Percentiles rank a stretch among this genome's conserved stretches.
Evolutionary conservation across 805 yeast species (phyloP).

Genomic region (Sugiyamaella chiloensis): DNA sequence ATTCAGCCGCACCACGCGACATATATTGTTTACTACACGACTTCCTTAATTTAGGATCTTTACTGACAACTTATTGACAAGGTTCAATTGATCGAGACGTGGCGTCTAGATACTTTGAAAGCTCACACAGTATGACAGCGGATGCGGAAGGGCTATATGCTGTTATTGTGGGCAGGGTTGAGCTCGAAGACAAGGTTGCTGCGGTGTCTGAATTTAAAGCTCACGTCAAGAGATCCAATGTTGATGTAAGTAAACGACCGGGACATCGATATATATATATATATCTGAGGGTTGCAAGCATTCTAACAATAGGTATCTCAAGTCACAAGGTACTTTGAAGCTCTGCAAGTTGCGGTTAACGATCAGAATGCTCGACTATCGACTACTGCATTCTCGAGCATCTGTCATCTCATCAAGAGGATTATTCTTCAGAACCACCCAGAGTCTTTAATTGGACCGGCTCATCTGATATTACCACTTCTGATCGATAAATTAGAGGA

Average conservation of each 20-base stretch:
- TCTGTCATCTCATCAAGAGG: slow-evolving; percentile 45
- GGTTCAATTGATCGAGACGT: too few species aligned
- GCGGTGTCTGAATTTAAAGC: slow-evolving; percentile 24
- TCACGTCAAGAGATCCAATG: slow-evolving; percentile 21
- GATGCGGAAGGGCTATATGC: slow-evolving; percentile 17
- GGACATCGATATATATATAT: too few species aligned
- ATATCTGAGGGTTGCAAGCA: too few species aligned
- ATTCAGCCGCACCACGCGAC: too few species aligned
- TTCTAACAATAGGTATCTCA: slow-evolving; percentile 9
- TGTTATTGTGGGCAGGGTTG: slow-evolving; percentile 21
- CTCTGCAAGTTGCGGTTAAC: slow-evolving; percentile 24
- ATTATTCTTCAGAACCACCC: slow-evolving; percentile 39
- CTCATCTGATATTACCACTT: slow-evolving; percentile 33
- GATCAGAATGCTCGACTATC: slow-evolving; percentile 18
- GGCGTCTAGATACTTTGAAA: too few species aligned
- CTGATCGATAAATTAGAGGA: slow-evolving; percentile 36
- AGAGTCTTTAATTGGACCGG: slow-evolving; percentile 31
- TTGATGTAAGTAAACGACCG: slow-evolving; percentile 19
- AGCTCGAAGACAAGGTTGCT: slow-evolving; percentile 17
- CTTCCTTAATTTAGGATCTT: too few species aligned
- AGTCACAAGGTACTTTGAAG: slow-evolving; percentile 26
- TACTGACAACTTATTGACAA: too few species aligned
- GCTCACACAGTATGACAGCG: too few species aligned
- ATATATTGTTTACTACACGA: too few species aligned
- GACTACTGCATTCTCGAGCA: slow-evolving; percentile 39